Evolutionary conservation across 2,329 filamentous ascomycete species (phyloP).

Genomic region (Claviceps pusilla): DNA sequence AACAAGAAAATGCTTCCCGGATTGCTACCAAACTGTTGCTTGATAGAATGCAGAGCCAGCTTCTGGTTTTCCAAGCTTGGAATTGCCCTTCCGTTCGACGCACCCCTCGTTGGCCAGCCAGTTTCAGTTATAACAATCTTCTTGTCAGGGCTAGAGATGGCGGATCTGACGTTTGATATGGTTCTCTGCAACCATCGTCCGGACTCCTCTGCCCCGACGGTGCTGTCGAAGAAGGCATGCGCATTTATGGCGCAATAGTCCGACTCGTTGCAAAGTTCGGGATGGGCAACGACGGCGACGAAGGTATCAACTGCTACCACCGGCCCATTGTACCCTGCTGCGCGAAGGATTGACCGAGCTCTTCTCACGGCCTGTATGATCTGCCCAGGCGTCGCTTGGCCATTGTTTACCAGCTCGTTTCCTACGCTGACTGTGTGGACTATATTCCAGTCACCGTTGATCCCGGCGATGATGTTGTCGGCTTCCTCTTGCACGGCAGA

Average conservation of each 20-base stretch:
- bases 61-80: constrained; percentile 53
- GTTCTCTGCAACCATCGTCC: constrained; percentile 52
- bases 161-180: constrained; percentile 27
- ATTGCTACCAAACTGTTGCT: constrained; percentile 37
- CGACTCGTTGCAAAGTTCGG: constrained; percentile 53
- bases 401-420: constrained; percentile 64
- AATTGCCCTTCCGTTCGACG: constrained; percentile 50
- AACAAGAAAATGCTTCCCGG: constrained; percentile 51
- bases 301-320: constrained; percentile 75
- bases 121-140: constrained; percentile 69
- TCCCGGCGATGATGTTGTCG: constrained; percentile 42
- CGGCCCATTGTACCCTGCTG: constrained; percentile 52
- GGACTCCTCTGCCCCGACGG: constrained; percentile 41
- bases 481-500: constrained; percentile 40
- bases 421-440: constrained; percentile 63
- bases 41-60: constrained; percentile 50
- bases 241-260: constrained; percentile 72
- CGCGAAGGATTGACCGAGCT: constrained; percentile 42
- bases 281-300: constrained; percentile 48
- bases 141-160: constrained; percentile 42
- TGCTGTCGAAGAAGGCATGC: constrained; percentile 69
- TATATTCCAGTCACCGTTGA: constrained; percentile 48
- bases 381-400: constrained; percentile 32
- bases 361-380: constrained; percentile 43
- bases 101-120: constrained; percentile 65